Conservation (phyloP, 2,329 filamentous ascomycete species). For the Cladosporium colombiae region DNA sequence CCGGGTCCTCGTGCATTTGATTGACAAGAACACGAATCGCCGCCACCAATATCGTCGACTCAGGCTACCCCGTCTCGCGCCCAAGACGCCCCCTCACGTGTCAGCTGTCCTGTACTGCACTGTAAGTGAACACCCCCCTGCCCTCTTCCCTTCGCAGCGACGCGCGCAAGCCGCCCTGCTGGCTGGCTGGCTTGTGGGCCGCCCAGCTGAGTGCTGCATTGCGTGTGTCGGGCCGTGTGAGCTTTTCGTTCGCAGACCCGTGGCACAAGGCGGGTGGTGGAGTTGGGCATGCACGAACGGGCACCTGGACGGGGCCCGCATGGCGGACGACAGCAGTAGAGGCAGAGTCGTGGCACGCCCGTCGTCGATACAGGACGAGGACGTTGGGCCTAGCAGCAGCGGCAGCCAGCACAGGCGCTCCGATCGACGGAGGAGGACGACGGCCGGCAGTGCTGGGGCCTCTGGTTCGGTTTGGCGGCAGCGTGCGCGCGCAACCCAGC, state of each 20-base stretch:
- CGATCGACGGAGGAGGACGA: constrained; percentile 1
- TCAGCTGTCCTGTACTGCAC: constrained; percentile 1
- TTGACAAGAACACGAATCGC: constrained; percentile 7
- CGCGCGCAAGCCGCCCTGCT: neutral
- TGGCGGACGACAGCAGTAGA: neutral
- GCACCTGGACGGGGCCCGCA: neutral
- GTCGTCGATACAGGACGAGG: neutral
- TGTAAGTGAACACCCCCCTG: constrained; percentile 9
- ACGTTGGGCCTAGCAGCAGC: neutral
- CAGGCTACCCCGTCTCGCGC: neutral
- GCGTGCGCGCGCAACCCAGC: constrained; percentile 2
- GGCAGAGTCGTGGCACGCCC: constrained; percentile 8
- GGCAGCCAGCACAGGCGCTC: neutral
- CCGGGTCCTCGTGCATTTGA: neutral
- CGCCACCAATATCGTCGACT: neutral
- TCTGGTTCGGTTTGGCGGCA: neutral
- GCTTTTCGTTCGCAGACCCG: constrained; percentile 8
- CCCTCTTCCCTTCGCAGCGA: constrained; percentile 8
- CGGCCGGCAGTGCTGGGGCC: neutral
- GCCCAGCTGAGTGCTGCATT: constrained; percentile 10
- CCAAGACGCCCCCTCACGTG: constrained; percentile 1
- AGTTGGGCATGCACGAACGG: constrained; percentile 11
- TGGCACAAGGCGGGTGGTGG: constrained; percentile 3
- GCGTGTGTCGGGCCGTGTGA: neutral
- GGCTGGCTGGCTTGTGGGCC: constrained; percentile 4